phyloP scores from a whole-genome alignment of 306 rosid genomes.

The Coriaria nepalensis region DNA sequence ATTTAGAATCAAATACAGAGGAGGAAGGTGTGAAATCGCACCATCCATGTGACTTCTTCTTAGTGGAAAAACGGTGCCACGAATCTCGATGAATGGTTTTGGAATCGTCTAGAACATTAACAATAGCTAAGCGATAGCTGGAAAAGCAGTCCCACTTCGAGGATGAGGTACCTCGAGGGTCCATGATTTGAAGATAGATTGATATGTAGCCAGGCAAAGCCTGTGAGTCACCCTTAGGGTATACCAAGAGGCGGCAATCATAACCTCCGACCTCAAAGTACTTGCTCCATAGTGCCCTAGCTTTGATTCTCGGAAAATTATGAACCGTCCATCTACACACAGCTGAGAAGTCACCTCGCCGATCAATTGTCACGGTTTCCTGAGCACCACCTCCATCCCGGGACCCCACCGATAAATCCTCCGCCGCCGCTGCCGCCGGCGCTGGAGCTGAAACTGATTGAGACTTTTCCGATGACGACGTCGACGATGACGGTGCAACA shows the following conservation, averaged over 20 bases:
- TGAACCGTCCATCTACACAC: constrained; percentile 95
- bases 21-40: constrained; percentile 92
- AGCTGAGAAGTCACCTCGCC: constrained; percentile 72
- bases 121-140: constrained; percentile 82
- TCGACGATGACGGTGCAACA: constrained; percentile 28
- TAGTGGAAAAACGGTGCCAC: constrained; percentile 90
- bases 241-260: constrained; percentile 83
- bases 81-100: constrained; percentile 92
- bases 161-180: constrained; percentile 93
- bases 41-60: constrained; percentile 98
- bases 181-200: constrained; percentile 96
- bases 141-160: constrained; percentile 99
- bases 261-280: constrained; percentile 99
- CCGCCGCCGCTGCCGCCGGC: constrained; percentile 66
- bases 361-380: constrained; percentile 69
- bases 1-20: constrained; percentile 75
- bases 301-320: constrained; percentile 76
- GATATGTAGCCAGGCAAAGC: constrained; percentile 93
- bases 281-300: constrained; percentile 97
- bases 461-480: constrained; percentile 35
- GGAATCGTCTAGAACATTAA: constrained; percentile 61
- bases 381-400: constrained; percentile 86
- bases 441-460: constrained; percentile 36
- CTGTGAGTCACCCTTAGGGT: constrained; percentile 95
- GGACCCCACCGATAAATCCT: constrained; percentile 47